Evolutionary conservation across 495 filamentous ascomycete species (phyloP).

Genomic region (Aspergillus nanangensis): DNA sequence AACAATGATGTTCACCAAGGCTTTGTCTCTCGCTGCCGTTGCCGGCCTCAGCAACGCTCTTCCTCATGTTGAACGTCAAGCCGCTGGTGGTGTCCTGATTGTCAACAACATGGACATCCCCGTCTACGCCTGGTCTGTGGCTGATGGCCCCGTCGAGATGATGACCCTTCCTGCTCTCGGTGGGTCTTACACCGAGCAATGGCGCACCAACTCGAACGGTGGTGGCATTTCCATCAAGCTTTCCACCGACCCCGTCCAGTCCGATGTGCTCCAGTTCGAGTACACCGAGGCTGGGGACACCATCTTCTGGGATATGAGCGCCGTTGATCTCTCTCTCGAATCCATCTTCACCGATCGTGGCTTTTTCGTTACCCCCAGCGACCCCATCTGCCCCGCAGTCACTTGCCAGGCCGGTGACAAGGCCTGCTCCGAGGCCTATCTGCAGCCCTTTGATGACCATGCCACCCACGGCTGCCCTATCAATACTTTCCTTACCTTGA

Average conservation of each 20-base stretch:
- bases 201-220: conserved; percentile 33
- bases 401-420: conserved; percentile 11
- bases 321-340: conserved; percentile 20
- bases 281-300: conserved; percentile 33
- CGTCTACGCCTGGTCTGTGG: conserved; percentile 35
- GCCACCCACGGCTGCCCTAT: conserved; percentile 14
- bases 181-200: conserved; percentile 31
- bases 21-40: neutral
- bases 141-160: conserved; percentile 24
- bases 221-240: conserved; percentile 45
- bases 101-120: neutral
- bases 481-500: conserved; percentile 3
- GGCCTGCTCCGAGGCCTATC: conserved; percentile 13
- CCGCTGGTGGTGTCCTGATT: neutral
- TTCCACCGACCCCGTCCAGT: conserved; percentile 20
- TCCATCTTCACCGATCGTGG: conserved; percentile 16
- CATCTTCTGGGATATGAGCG: conserved; percentile 42
- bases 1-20: neutral
- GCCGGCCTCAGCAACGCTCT: neutral
- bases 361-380: conserved; percentile 15
- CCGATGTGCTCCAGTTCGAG: conserved; percentile 42
- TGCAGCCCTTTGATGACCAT: conserved; percentile 10
- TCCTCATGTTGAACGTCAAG: neutral
- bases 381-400: conserved; percentile 7
- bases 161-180: conserved; percentile 24